Evolutionary conservation across 2,329 filamentous ascomycete species (phyloP), one percentile per base, ranked within the genome.

Genomic region (Colletotrichum caudatum): DNA sequence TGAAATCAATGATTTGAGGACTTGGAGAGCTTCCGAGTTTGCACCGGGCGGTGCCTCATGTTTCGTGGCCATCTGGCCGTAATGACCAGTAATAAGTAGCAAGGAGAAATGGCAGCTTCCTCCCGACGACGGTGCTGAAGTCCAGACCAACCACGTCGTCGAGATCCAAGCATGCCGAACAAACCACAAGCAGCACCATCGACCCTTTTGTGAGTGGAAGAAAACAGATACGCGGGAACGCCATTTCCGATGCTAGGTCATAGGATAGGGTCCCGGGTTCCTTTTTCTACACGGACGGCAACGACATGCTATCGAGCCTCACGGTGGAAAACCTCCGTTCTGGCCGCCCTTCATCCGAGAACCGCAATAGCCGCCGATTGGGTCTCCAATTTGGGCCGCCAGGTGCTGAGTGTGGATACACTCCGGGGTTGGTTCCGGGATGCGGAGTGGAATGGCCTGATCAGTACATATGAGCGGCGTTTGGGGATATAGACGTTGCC

Each of bases 271-370:
- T 51, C 39, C 18, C 9, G 8, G 54, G 59, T 29, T 48, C 29
- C 56, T 41, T 51, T 59, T 61, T 71, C 53, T 50, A 35, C 35
- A 16, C 35, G 65, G 54, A 50, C 65, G 60, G 59, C 44, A 69
- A 69, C 59, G 53, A 64, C 60, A 69, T 50, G 48, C 20, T 48
- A 46, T 69, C 60, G 65, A 72, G 59, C 65, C 69, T 72, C 69
- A 72, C 39, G 41, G 59, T 72, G 66, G 69, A 69, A 66, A 69
- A 46, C 69, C 60, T 56, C 33, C 39, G 54, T 39, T 64, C 46
- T 69, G 46, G 54, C 60, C 18, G 65, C 65, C 69, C 37, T 72
- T 69, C 69, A 69, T 64, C 69, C 69, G 69, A 72, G 69, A 69
- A 60, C 56, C 39, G 54, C 60, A 69, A 69, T 72, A 64, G 69